Conservation (phyloP, 305 asterid genomes). For the Plantago lanceolata region DNA sequence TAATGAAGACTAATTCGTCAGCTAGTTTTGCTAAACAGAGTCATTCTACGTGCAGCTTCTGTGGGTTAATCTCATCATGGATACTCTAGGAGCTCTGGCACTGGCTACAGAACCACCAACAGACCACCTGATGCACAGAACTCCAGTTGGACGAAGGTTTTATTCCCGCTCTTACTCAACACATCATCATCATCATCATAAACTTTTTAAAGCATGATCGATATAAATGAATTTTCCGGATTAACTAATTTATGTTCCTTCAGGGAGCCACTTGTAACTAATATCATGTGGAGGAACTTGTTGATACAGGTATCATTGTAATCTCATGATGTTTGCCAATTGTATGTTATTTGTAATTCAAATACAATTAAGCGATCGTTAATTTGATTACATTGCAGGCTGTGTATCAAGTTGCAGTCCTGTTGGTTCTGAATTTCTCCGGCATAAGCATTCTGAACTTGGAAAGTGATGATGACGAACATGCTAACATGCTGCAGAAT, state of each 20-base stretch:
- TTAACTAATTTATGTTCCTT: constrained; percentile 17
- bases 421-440: constrained; percentile 58
- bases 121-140: constrained; percentile 79
- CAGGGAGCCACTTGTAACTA: constrained; percentile 94
- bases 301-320: constrained; percentile 52
- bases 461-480: constrained; percentile 33
- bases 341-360: neutral
- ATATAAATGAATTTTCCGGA: neutral
- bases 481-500: constrained; percentile 68
- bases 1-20: neutral
- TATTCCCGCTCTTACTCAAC: constrained; percentile 1
- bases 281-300: constrained; percentile 98
- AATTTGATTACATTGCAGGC: constrained; percentile 43
- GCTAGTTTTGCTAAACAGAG: neutral
- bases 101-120: constrained; percentile 99
- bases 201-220: constrained; percentile 8
- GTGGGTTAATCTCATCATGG: constrained; percentile 99
- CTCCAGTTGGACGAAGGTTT: constrained; percentile 95
- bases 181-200: constrained; percentile 6
- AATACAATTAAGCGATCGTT: neutral
- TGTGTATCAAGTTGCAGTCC: constrained; percentile 67
- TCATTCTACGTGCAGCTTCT: constrained; percentile 55
- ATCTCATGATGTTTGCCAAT: constrained; percentile 13
- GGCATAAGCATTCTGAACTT: constrained; percentile 62
- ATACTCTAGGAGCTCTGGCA: constrained; percentile 94